phyloP scores from a whole-genome alignment of 208 protist genomes.

The Leishmania arabica region DNA sequence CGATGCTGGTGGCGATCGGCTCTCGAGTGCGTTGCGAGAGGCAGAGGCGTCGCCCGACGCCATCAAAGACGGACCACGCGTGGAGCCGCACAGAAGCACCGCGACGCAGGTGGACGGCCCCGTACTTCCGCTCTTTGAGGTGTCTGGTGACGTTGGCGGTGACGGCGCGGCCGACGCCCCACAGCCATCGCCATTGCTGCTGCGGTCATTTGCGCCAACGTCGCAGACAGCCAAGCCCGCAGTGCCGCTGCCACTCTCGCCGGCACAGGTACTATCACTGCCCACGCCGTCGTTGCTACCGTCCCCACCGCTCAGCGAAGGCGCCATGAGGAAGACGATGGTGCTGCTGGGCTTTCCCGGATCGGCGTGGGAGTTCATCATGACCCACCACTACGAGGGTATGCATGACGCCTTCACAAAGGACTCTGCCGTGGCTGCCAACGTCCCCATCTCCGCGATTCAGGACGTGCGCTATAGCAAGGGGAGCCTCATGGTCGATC shows the following conservation, averaged over 20 bases:
- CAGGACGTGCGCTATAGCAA: constrained; percentile 34
- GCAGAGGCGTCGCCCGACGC: not conserved
- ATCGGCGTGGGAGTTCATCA: constrained; percentile 32
- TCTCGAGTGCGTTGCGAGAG: not conserved
- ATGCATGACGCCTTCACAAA: constrained; percentile 34
- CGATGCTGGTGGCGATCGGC: not conserved
- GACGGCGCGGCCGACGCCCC: not conserved
- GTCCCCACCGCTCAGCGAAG: constrained; percentile 12
- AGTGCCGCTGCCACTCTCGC: constrained; percentile 3
- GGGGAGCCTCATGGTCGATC: constrained; percentile 31
- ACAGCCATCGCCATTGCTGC: not conserved
- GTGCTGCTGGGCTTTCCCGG: constrained; percentile 35
- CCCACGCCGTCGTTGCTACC: not conserved
- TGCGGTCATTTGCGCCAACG: not conserved
- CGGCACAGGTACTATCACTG: not conserved
- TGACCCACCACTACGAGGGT: constrained; percentile 33
- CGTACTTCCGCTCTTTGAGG: not conserved
- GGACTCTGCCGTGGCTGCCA: constrained; percentile 18
- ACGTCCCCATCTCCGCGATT: constrained; percentile 24
- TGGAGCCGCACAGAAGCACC: not conserved
- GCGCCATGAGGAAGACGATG: constrained; percentile 27
- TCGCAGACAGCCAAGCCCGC: not conserved
- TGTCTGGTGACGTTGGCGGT: not conserved
- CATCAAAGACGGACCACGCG: not conserved
- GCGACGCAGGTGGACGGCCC: not conserved